Evolutionary conservation across 2,329 filamentous ascomycete genomes (phyloP).

Genomic region (Ophiostoma novo-ulmi): DNA sequence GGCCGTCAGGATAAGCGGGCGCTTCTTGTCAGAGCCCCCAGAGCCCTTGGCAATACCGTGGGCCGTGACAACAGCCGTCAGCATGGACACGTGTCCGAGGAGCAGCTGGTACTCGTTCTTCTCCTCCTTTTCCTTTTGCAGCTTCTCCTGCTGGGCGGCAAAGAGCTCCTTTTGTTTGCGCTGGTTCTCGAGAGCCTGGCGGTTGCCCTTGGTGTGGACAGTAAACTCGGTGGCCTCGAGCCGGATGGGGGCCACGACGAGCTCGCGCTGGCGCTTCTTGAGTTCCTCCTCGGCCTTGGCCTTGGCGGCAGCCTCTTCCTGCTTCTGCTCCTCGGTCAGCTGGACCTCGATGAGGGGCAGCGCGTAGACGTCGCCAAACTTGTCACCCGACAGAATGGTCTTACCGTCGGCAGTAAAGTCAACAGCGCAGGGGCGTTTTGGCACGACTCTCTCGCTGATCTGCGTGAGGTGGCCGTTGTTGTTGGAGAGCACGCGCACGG

Average conservation of each 20-base stretch:
- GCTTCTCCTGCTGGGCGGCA: slow-evolving; percentile 27
- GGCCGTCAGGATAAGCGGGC: slow-evolving; percentile 50
- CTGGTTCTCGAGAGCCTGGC: slow-evolving; percentile 55
- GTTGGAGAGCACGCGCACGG: slow-evolving; percentile 73
- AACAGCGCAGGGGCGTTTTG: slow-evolving; percentile 79
- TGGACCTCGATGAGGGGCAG: slow-evolving; percentile 59
- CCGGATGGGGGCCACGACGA: slow-evolving; percentile 40
- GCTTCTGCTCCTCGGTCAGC: slow-evolving; percentile 9
- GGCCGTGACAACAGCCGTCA: slow-evolving; percentile 66
- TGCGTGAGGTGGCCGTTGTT: slow-evolving; percentile 58
- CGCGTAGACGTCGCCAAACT: slow-evolving; percentile 94
- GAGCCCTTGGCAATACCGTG: slow-evolving; percentile 35
- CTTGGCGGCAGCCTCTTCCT: not conserved
- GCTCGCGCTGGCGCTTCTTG: slow-evolving; percentile 22
- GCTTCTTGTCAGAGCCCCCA: slow-evolving; percentile 12
- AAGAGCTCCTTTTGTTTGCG: slow-evolving; percentile 41
- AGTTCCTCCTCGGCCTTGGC: not conserved
- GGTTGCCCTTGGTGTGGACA: slow-evolving; percentile 61
- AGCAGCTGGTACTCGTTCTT: slow-evolving; percentile 46
- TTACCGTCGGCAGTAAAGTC: slow-evolving; percentile 62
- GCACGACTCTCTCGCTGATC: slow-evolving; percentile 73
- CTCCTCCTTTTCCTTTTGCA: slow-evolving; percentile 23
- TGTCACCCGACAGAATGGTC: slow-evolving; percentile 80
- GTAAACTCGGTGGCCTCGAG: slow-evolving; percentile 50
- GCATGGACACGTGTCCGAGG: slow-evolving; percentile 90